Evolutionary conservation across 2,329 filamentous ascomycete species (phyloP).

Genomic region (Purpureocillium takamizusanense): DNA sequence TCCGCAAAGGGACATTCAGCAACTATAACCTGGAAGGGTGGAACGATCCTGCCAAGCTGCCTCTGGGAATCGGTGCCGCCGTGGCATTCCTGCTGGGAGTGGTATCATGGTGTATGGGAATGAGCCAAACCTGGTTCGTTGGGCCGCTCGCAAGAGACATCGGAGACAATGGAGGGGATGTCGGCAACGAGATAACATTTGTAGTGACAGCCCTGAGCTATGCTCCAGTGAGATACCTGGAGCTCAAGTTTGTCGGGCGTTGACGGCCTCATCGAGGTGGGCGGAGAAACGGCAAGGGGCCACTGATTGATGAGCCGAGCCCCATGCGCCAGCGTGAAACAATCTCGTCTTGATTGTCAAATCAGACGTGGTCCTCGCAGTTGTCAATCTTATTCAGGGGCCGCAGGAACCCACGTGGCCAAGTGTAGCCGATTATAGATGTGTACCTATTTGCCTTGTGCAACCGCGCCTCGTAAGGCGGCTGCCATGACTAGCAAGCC

Average conservation of each 20-base stretch:
- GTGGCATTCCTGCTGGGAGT: slow-evolving; percentile 32
- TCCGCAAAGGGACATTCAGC: slow-evolving; percentile 28
- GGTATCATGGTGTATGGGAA: slow-evolving; percentile 40
- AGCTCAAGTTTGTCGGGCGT: slow-evolving; percentile 19
- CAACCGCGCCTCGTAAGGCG: no score
- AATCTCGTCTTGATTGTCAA: no score
- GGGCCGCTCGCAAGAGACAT: slow-evolving; percentile 44
- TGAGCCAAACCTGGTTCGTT: slow-evolving; percentile 46
- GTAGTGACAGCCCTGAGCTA: slow-evolving; percentile 32
- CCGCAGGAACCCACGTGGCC: no score
- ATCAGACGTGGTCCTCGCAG: no score
- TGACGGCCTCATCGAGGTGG: not conserved
- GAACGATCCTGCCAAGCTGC: slow-evolving; percentile 32
- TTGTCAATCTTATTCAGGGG: no score
- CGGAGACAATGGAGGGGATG: slow-evolving; percentile 51
- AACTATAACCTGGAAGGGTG: slow-evolving; percentile 33
- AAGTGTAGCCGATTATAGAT: no score
- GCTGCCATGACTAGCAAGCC: no score
- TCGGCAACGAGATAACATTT: slow-evolving; percentile 33
- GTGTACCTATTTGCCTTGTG: no score
- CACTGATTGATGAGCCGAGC: no score
- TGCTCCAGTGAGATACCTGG: slow-evolving; percentile 29
- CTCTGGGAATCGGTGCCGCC: slow-evolving; percentile 31
- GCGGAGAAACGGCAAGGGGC: no score
- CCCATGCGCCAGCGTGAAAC: no score